A percentile compares a stretch with the other conserved stretches of the same genome.
phyloP scores from a whole-genome alignment of 2,329 filamentous ascomycete species.

The Venturia pyrina region DNA sequence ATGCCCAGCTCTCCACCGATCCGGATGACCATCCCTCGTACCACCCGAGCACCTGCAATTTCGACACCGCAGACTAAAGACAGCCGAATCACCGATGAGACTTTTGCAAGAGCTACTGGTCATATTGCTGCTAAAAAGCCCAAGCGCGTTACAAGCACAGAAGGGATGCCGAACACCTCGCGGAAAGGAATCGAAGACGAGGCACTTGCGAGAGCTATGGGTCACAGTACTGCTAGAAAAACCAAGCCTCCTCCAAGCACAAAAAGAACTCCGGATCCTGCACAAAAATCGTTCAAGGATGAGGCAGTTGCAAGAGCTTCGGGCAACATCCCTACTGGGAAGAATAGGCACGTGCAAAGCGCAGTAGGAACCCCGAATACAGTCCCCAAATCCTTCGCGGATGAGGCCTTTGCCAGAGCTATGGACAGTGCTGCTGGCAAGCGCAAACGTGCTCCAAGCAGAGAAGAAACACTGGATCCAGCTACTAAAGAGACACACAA shows the following conservation, averaged over 20 bases:
- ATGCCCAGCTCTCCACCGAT: constrained; percentile 1
- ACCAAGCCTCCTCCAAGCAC: neutral
- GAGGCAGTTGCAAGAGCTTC: neutral
- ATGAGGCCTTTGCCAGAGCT: neutral
- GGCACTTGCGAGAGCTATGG: neutral
- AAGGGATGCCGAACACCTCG: neutral
- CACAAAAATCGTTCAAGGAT: neutral
- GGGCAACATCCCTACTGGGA: neutral
- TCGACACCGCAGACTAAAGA: neutral
- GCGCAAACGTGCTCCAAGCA: neutral
- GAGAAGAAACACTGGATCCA: neutral
- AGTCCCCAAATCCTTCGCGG: neutral
- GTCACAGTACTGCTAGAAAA: neutral
- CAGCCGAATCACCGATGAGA: neutral
- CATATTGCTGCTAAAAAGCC: neutral
- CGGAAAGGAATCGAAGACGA: neutral
- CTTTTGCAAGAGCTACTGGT: neutral
- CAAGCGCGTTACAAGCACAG: neutral
- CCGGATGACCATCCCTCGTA: neutral
- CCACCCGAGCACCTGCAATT: neutral
- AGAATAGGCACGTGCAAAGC: neutral
- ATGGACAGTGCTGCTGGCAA: neutral
- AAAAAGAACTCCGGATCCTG: neutral
- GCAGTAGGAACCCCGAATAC: neutral
- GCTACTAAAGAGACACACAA: neutral